Conservation (phyloP, 805 yeast species). For the Sporopachydermia lactativora region DNA sequence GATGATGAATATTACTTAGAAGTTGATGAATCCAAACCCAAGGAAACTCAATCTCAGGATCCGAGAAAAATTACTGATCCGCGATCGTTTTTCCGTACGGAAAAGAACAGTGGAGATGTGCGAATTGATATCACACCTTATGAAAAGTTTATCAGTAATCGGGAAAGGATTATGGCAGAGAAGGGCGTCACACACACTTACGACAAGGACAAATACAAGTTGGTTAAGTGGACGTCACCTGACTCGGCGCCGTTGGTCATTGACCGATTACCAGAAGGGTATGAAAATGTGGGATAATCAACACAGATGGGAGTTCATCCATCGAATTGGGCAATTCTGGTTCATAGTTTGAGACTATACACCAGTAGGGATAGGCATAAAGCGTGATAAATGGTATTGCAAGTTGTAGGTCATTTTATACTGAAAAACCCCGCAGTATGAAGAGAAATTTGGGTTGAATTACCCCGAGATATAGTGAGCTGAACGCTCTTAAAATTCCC, state of each 20-base stretch:
- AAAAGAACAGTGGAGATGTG: conserved; percentile 13
- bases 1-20: conserved; percentile 26
- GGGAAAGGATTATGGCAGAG: conserved; percentile 11
- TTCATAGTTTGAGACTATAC: no score
- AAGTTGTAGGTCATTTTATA: no score
- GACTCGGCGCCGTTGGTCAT: background rate
- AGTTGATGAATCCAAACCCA: conserved; percentile 8
- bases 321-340: no score
- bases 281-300: no score
- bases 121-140: conserved; percentile 11
- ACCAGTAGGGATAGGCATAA: no score
- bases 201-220: conserved; percentile 13
- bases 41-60: conserved; percentile 5
- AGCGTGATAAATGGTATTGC: no score
- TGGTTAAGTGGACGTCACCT: background rate
- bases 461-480: no score
- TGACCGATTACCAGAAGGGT: conserved; percentile 1
- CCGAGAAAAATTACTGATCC: conserved; percentile 11
- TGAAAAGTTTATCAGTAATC: conserved; percentile 9
- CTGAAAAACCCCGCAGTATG: no score
- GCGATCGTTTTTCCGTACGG: conserved; percentile 10
- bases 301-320: no score
- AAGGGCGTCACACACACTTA: conserved; percentile 9
- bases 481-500: no score
- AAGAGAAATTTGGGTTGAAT: no score